Base-by-base conservation (phyloP, 2,329 filamentous ascomycete genomes). In the Mycosphaerelloides madeirae region DNA sequence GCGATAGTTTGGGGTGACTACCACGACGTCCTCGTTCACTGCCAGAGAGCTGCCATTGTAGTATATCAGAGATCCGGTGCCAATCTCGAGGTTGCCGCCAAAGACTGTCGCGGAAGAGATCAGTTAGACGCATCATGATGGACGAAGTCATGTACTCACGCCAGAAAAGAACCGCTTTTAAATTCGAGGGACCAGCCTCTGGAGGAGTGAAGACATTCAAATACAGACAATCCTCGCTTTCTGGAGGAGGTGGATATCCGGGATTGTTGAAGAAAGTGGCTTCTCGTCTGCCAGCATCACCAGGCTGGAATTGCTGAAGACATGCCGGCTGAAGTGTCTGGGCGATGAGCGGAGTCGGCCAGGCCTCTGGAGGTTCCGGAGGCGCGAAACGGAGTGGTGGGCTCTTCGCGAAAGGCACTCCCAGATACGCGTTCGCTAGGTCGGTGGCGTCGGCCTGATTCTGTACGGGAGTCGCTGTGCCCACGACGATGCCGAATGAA, bases 201-300 rank as follows among this genome's bases (percentile, higher is more conserved):
- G 33, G 42, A 1, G 52, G 52, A 11, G 49, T 43, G 19, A 45
- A 54, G 0, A 54, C 49, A 14, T 54, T 54, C 15, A 52, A 25
- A 34, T 54, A 54, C 12, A 54, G 28, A 22, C 52, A 54, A 20
- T 52, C 49, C 39, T 55, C 52, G 31, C 41, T 50, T 37, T 55
- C 52, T 2, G 39, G 33, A 3, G 52, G 52, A 11, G 39, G 31
- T 3, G 52, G 31, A 3, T 39, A 34, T 9, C 38, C 41, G 7
- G 49, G 49, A 28, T 53, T 53, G 29, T 53, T 55, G 47, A 55
- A 53, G 33, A 45, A 49, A 16, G 18, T 20, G 6, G 25, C 45
- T 3, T 29, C 40, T 28, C 39, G 41, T 5, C 38, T 43, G 6
- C 43, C 44, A 16, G 38, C 42, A 19, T 29, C 32, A 22, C 44